A percentile compares a stretch with the other conserved stretches of the same genome.
phyloP scores from a whole-genome alignment of 805 yeast genomes.

The Kurtzmaniella fragi region DNA sequence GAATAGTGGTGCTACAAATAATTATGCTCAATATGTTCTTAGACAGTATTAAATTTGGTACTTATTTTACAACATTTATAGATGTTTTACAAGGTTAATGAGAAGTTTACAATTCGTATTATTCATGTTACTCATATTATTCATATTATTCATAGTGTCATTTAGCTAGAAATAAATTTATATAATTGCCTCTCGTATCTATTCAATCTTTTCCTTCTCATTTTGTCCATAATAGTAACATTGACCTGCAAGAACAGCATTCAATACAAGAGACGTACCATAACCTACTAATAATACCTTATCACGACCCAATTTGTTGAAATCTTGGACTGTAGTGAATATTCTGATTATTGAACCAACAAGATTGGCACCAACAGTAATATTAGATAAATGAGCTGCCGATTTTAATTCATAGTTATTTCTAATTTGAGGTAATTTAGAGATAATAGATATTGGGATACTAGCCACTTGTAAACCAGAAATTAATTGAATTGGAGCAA shows the following conservation, averaged over 20 bases:
- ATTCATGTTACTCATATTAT: too few species aligned
- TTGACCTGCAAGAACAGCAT: constrained; percentile 33
- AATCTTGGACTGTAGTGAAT: constrained; percentile 33
- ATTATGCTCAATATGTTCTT: constrained; percentile 2
- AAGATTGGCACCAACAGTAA: constrained; percentile 38
- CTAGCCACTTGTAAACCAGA: constrained; percentile 28
- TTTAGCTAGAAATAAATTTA: too few species aligned
- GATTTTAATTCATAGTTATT: constrained; percentile 29
- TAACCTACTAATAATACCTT: constrained; percentile 36
- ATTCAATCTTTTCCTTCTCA: neutral
- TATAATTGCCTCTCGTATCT: constrained; percentile 6
- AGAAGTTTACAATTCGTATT: too few species aligned
- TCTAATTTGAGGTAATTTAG: constrained; percentile 37
- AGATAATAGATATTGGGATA: constrained; percentile 33
- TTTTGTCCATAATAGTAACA: constrained; percentile 17
- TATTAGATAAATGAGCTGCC: constrained; percentile 30
- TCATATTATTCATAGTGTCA: too few species aligned
- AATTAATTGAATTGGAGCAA: constrained; percentile 25
- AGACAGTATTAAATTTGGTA: constrained; percentile 5
- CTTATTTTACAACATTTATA: too few species aligned
- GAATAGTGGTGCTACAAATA: neutral
- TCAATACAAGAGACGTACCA: constrained; percentile 27
- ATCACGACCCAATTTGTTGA: constrained; percentile 24
- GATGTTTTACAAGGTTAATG: too few species aligned
- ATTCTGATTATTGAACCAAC: constrained; percentile 35